phyloP scores from a whole-genome alignment of 2,329 filamentous ascomycete genomes.

The Fusarium sp. region DNA sequence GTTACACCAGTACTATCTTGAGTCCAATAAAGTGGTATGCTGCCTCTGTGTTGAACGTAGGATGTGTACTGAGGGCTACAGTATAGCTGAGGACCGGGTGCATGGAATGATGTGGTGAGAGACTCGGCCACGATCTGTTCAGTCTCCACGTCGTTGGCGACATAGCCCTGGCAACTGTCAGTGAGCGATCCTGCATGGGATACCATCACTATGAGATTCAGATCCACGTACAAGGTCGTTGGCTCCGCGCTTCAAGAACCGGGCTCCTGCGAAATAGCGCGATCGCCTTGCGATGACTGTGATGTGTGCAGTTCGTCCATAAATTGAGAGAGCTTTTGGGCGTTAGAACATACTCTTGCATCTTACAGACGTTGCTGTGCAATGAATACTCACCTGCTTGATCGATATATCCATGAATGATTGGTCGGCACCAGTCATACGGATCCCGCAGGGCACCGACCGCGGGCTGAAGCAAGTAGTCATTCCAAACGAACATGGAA shows the following conservation, averaged over 20 bases:
- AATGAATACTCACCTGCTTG: slow-evolving; percentile 70
- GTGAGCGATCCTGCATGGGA: background rate
- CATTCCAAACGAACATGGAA: slow-evolving; percentile 98
- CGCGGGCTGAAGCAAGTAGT: slow-evolving; percentile 85
- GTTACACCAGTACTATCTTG: slow-evolving; percentile 96
- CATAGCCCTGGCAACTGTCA: slow-evolving; percentile 73
- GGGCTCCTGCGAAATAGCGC: slow-evolving; percentile 91
- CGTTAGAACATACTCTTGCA: slow-evolving; percentile 7
- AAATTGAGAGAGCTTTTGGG: slow-evolving; percentile 76
- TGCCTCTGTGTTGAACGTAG: slow-evolving; percentile 95
- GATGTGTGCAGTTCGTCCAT: slow-evolving; percentile 89
- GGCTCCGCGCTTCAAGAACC: slow-evolving; percentile 93
- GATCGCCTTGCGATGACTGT: slow-evolving; percentile 94
- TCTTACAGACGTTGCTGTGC: background rate
- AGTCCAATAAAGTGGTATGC: slow-evolving; percentile 97
- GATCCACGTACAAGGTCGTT: slow-evolving; percentile 76
- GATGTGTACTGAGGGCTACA: slow-evolving; percentile 94
- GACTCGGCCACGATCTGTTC: slow-evolving; percentile 98
- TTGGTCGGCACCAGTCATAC: slow-evolving; percentile 95
- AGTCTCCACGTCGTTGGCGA: slow-evolving; percentile 98
- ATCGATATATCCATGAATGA: slow-evolving; percentile 96
- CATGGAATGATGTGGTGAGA: slow-evolving; percentile 94
- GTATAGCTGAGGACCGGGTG: slow-evolving; percentile 85
- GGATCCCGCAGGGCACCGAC: slow-evolving; percentile 78
- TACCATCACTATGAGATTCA: background rate